Conservation (phyloP, 2,329 filamentous ascomycete species). For the Aspergillus arachidicola region DNA sequence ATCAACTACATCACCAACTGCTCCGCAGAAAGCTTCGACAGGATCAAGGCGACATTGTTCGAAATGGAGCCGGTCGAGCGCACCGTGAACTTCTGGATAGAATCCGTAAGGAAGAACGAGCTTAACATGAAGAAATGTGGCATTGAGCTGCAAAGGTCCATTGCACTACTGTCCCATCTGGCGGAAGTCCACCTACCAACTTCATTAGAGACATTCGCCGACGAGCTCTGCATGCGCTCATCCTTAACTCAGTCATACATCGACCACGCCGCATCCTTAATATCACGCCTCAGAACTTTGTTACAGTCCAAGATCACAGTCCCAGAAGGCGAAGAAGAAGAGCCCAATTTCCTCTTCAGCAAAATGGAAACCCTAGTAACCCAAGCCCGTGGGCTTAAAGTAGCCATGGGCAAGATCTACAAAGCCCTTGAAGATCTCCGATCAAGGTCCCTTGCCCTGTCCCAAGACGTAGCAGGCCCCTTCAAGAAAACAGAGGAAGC, state of each 20-base stretch:
- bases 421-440: constrained; percentile 77
- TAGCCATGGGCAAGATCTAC: constrained; percentile 76
- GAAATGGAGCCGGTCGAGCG: constrained; percentile 92
- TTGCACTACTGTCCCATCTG: constrained; percentile 84
- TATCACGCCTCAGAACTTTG: constrained; percentile 65
- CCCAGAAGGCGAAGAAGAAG: constrained; percentile 66
- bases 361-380: constrained; percentile 72
- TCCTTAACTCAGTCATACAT: constrained; percentile 77
- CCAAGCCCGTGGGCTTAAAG: constrained; percentile 80
- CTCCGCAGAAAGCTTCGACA: constrained; percentile 74
- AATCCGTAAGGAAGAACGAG: constrained; percentile 79
- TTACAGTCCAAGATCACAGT: constrained; percentile 66
- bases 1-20: constrained; percentile 78
- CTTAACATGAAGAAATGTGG: constrained; percentile 82
- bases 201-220: constrained; percentile 72
- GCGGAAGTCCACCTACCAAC: constrained; percentile 75
- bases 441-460: constrained; percentile 72
- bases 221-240: constrained; percentile 77
- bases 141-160: constrained; percentile 77
- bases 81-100: constrained; percentile 84
- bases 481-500: constrained; percentile 72
- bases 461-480: constrained; percentile 65
- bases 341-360: constrained; percentile 68
- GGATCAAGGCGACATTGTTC: constrained; percentile 76
- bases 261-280: constrained; percentile 72